These are phyloP conservation scores for Sporothrix humicola DNA, from an alignment of 2,329 filamentous ascomycete genomes.

Conservation along the genomic window DNA sequence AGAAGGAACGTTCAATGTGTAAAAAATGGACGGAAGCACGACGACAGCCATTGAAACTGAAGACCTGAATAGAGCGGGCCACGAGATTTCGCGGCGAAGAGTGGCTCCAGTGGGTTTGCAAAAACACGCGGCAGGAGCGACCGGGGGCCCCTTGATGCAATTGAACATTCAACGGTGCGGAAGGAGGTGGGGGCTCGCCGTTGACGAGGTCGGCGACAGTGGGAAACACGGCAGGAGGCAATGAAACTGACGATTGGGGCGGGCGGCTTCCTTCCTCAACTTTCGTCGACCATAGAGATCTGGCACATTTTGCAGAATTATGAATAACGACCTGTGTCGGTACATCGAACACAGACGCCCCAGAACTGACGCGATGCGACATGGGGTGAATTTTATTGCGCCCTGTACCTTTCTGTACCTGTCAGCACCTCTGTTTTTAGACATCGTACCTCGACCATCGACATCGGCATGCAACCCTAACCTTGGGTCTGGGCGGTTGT, in stretches of 20 bases:
- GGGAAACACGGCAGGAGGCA: neutral
- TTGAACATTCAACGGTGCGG: neutral
- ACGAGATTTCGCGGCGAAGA: neutral
- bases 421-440: neutral
- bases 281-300: too few species aligned
- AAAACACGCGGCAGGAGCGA: conserved; percentile 2
- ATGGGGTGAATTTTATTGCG: neutral
- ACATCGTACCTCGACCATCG: neutral
- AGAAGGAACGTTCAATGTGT: neutral
- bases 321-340: too few species aligned
- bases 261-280: too few species aligned
- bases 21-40: neutral
- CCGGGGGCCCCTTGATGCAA: neutral
- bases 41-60: neutral
- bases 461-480: conserved; percentile 16
- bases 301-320: too few species aligned
- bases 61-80: neutral
- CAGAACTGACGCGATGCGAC: neutral
- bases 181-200: neutral
- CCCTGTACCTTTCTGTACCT: neutral
- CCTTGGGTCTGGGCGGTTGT: conserved; percentile 17
- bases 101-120: neutral
- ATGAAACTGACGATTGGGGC: neutral
- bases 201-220: neutral
- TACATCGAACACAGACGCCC: too few species aligned